Base-by-base conservation (phyloP, 164 flowering plant genomes). In the Magnolia sinica region DNA sequence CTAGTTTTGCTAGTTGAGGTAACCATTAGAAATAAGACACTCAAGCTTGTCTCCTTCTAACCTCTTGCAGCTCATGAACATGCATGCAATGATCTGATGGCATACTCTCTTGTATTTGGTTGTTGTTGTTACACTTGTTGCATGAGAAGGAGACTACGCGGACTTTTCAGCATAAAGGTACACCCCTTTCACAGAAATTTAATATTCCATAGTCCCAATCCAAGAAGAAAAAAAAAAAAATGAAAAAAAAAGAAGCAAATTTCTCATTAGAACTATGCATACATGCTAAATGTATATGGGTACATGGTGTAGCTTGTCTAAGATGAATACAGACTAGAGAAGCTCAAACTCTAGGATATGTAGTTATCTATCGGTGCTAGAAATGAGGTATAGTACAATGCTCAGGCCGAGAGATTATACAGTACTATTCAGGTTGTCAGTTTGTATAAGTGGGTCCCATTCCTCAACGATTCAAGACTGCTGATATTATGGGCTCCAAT, bases 111-210 rank as follows among this genome's bases (percentile, higher is more conserved):
- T 13, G 23, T 85, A 18, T 64, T 74, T 13, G 75, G 81, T 16
- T 87, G 91, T 52, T 88, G 88, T 81, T 88, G 89, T 70, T 88
- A 88, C 78, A 85, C 86, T 76, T 83, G 88, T 74, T 84, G 84
- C 69, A 55, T 86, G 37, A 86, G 91, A 74, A 70, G 76, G 51
- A 86, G 85, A 71, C 76, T 87, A 55, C 82, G 91, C 16, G 68
- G 80, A 64, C 67, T 50, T 24, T 80, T 83, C 8, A 77, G 85
- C 76, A 88, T 88, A 20, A 70, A 72, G 83, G 89, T 84, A 76
- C 8, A 50, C 58, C 45, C 63, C 19, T 73, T 72, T 69, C 52
- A 23, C 19, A 63, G 31, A 45, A 19, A 13, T 31, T n/a, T 14
- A 8, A 63, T 22, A 22, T 2, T 19, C 5, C 59, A 13, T 5